Evolutionary conservation across 2,329 filamentous ascomycete species (phyloP).

Genomic region (Ceratocystis variospora): DNA sequence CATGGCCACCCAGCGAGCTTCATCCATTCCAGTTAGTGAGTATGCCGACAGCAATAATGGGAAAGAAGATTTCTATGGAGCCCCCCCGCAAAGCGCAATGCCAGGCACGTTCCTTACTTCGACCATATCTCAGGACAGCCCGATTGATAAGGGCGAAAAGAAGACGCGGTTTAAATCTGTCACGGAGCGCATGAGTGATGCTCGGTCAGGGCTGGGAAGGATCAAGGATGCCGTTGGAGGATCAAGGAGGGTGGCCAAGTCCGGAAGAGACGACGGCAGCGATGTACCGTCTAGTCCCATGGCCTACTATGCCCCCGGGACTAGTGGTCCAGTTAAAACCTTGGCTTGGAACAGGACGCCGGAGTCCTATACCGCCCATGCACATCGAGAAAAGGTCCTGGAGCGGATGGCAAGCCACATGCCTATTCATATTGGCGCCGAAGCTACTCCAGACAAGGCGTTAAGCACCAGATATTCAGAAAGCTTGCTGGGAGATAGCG

Average conservation of each 20-base stretch:
- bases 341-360: slow-evolving; percentile 54
- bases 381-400: slow-evolving; percentile 6
- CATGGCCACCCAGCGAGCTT: slow-evolving; percentile 22
- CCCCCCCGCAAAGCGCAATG: slow-evolving; percentile 28
- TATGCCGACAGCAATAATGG: slow-evolving; percentile 24
- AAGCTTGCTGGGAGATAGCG: slow-evolving; percentile 11
- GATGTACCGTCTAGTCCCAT: slow-evolving; percentile 25
- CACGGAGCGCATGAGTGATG: slow-evolving; percentile 64
- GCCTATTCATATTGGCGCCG: not conserved
- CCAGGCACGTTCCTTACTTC: slow-evolving; percentile 13
- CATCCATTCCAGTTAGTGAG: slow-evolving; percentile 29
- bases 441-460: not conserved
- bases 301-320: slow-evolving; percentile 13
- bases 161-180: slow-evolving; percentile 66
- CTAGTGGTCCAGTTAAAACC: slow-evolving; percentile 26
- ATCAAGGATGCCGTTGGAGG: slow-evolving; percentile 74
- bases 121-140: slow-evolving; percentile 12
- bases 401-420: not conserved
- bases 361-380: slow-evolving; percentile 37
- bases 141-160: slow-evolving; percentile 29
- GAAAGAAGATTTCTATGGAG: slow-evolving; percentile 33
- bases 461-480: not conserved
- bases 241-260: slow-evolving; percentile 38
- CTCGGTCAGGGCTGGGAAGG: slow-evolving; percentile 65
- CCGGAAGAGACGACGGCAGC: slow-evolving; percentile 40